phyloP scores from a whole-genome alignment of 129 eudicot genomes.

The Lonicera japonica region DNA sequence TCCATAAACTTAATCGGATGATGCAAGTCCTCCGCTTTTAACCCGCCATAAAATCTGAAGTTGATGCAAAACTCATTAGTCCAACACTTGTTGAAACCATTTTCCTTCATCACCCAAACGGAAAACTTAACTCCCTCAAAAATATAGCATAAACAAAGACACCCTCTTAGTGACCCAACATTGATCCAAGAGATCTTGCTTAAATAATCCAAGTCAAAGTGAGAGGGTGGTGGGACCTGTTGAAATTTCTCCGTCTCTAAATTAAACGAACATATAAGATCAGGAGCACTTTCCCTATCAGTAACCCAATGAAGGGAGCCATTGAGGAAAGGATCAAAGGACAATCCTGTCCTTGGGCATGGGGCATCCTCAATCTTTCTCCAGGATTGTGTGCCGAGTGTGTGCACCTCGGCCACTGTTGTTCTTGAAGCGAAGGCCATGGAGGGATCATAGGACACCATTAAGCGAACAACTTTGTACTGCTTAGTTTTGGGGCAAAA shows the following conservation, averaged over 20 bases:
- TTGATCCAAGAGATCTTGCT: constrained; percentile 24
- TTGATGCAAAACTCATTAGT: constrained; percentile 18
- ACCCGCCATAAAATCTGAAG: constrained; percentile 21
- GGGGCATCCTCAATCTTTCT: constrained; percentile 18
- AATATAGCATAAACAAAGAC: constrained; percentile 29
- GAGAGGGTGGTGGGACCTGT: constrained; percentile 20
- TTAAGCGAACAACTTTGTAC: constrained; percentile 36
- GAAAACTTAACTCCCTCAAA: constrained; percentile 16
- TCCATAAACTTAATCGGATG: constrained; percentile 19
- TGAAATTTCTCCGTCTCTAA: constrained; percentile 21
- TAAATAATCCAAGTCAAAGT: constrained; percentile 6
- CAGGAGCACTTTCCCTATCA: not conserved
- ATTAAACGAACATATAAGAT: constrained; percentile 23
- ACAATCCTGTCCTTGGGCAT: not conserved
- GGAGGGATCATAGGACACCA: constrained; percentile 2
- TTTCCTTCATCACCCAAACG: constrained; percentile 30
- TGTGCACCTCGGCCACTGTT: constrained; percentile 22
- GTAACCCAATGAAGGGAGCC: constrained; percentile 29
- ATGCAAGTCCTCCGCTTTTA: constrained; percentile 17
- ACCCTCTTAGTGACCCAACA: constrained; percentile 13
- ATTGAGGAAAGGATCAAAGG: constrained; percentile 24
- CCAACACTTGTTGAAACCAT: constrained; percentile 32
- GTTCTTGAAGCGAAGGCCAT: not conserved
- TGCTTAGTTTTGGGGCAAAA: constrained; percentile 20
- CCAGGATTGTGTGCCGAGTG: constrained; percentile 29